These are phyloP conservation scores for Aspergillus versicolor DNA, from an alignment of 2,329 filamentous ascomycete species.

Conservation along the genomic window DNA sequence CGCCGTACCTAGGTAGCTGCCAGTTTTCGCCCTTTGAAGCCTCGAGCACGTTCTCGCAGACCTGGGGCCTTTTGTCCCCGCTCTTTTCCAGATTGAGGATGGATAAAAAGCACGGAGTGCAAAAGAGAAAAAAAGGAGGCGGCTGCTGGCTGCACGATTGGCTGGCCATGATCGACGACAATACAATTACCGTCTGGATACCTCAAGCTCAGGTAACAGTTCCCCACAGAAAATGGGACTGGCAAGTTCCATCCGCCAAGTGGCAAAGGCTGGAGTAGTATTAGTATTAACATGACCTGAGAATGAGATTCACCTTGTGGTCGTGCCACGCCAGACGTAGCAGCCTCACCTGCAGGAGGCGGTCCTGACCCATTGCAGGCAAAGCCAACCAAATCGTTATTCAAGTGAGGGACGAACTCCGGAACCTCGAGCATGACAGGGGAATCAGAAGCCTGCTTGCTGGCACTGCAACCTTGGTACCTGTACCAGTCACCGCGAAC, in stretches of 20 bases:
- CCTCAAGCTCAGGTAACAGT: neutral
- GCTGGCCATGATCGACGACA: slow-evolving; percentile 4
- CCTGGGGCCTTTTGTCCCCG: neutral
- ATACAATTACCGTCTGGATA: slow-evolving; percentile 12
- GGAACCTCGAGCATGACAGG: neutral
- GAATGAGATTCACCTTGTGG: neutral
- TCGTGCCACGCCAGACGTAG: neutral
- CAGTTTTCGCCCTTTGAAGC: neutral
- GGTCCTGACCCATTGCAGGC: neutral
- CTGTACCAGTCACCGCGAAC: slow-evolving; percentile 4
- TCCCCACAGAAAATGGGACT: slow-evolving; percentile 5
- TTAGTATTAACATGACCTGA: neutral
- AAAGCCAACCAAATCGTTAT: neutral
- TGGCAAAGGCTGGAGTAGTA: neutral
- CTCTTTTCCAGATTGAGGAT: slow-evolving; percentile 11
- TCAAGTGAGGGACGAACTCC: neutral
- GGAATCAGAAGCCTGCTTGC: neutral
- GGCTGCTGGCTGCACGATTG: slow-evolving; percentile 9
- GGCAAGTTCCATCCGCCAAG: neutral
- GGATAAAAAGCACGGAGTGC: neutral
- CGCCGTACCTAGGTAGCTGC: neutral
- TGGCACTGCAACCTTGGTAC: no score
- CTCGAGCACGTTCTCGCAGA: slow-evolving; percentile 17
- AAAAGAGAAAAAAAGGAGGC: slow-evolving; percentile 11
- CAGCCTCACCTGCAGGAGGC: neutral